Conservation (phyloP, 352 stramenopile species). For the Globisporangium megalacanthum region DNA sequence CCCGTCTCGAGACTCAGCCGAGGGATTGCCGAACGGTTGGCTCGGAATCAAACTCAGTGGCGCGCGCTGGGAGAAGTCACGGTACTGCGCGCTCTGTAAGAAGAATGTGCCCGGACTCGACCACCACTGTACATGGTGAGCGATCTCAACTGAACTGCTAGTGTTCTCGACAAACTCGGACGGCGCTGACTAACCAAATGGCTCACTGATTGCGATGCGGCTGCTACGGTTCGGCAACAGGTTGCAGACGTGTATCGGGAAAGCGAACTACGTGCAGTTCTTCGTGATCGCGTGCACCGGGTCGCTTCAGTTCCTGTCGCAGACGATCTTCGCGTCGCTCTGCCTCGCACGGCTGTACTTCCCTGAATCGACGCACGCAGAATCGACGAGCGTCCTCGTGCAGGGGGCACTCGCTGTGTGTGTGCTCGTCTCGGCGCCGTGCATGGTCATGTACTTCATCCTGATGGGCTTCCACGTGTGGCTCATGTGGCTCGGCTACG, state of each 20-base stretch:
- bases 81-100: constrained; percentile 74
- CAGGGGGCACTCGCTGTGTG: constrained; percentile 43
- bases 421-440: constrained; percentile 66
- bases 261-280: constrained; percentile 83
- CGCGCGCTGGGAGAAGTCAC: constrained; percentile 70
- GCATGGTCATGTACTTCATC: constrained; percentile 84
- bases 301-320: constrained; percentile 60
- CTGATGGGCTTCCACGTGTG: constrained; percentile 79
- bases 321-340: constrained; percentile 42
- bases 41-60: constrained; percentile 63
- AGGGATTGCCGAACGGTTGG: constrained; percentile 46
- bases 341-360: constrained; percentile 58
- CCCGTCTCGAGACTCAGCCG: constrained; percentile 34
- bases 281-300: constrained; percentile 70
- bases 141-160: background rate
- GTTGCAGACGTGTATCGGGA: constrained; percentile 82
- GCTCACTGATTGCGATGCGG: background rate
- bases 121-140: constrained; percentile 83
- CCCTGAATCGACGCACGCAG: constrained; percentile 16
- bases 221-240: constrained; percentile 11
- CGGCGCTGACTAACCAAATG: background rate
- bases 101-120: constrained; percentile 77
- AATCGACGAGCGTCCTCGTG: constrained; percentile 24
- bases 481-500: constrained; percentile 72
- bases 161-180: background rate